Evolutionary conservation across 108 stramenopile genomes (phyloP).

Genomic region (Pseudonitzschia multiseries): DNA sequence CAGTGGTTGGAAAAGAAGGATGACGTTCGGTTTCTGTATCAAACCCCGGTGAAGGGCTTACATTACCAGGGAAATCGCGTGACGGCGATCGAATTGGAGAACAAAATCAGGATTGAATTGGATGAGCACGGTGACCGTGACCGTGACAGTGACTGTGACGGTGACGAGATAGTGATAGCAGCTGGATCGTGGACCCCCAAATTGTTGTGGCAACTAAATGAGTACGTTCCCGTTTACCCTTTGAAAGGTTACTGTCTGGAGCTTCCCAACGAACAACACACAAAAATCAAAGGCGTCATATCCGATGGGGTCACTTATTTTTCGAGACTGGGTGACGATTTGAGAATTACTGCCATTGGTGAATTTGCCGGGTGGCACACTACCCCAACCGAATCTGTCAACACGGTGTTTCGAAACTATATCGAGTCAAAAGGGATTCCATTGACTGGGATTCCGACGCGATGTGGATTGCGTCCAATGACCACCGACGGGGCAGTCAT

Average conservation of each 20-base stretch:
- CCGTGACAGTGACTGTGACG: not conserved
- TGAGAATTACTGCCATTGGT: constrained; percentile 41
- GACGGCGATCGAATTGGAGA: not conserved
- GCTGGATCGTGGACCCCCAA: constrained; percentile 43
- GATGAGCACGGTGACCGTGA: not conserved
- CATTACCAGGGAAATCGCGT: constrained; percentile 16
- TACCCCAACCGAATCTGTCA: constrained; percentile 30
- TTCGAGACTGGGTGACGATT: constrained; percentile 40
- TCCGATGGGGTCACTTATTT: constrained; percentile 42
- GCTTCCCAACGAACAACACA: constrained; percentile 21
- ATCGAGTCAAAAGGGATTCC: constrained; percentile 28
- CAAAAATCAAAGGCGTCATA: constrained; percentile 19
- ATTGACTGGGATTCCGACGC: constrained; percentile 18
- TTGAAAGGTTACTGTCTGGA: constrained; percentile 42
- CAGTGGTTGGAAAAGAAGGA: constrained; percentile 2
- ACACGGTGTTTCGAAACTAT: constrained; percentile 30
- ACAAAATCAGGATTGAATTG: too few relatives aligned
- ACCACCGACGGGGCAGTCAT: constrained; percentile 41
- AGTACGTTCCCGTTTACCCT: constrained; percentile 47
- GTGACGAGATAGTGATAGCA: constrained; percentile 25
- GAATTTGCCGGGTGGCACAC: constrained; percentile 47
- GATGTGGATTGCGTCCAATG: constrained; percentile 40
- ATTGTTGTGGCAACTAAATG: constrained; percentile 29
- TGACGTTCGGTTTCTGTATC: constrained; percentile 26
- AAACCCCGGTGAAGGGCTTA: constrained; percentile 20